These are phyloP conservation scores for Takashimella tepidaria DNA, from an alignment of 1,284 basidiomycete genomes.

Conservation along the genomic window DNA sequence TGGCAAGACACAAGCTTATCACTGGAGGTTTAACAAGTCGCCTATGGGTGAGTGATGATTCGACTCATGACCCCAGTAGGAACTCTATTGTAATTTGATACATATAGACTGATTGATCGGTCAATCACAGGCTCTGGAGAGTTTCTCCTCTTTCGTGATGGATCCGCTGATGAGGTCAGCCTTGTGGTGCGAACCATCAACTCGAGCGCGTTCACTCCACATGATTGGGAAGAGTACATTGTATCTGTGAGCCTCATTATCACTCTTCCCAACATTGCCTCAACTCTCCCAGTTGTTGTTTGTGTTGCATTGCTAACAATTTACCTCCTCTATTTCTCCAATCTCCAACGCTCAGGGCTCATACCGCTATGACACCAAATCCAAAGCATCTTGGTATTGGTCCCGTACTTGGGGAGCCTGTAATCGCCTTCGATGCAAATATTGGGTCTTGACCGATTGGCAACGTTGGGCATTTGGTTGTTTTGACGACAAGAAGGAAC, in stretches of 20 bases:
- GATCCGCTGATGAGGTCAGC: conserved; percentile 34
- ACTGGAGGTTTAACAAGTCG: conserved; percentile 47
- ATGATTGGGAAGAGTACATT: conserved; percentile 47
- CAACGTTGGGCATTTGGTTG: conserved; percentile 48
- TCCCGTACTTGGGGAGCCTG: conserved; percentile 43
- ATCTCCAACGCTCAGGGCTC: conserved; percentile 24
- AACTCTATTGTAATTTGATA: no score
- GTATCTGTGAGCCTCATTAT: conserved; percentile 31
- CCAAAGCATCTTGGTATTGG: conserved; percentile 50
- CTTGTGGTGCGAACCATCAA: conserved; percentile 48
- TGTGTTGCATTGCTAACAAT: no score
- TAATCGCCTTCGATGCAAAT: conserved; percentile 42
- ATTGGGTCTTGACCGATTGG: conserved; percentile 48
- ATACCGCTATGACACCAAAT: conserved; percentile 47
- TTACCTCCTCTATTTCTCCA: background rate
- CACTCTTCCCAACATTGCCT: no score
- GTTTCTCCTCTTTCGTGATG: conserved; percentile 43
- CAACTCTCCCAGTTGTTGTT: no score
- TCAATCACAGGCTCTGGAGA: conserved; percentile 46
- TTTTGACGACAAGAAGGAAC: conserved; percentile 39
- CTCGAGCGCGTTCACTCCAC: conserved; percentile 41
- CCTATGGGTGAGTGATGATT: conserved; percentile 42
- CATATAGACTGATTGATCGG: no score
- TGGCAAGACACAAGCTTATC: conserved; percentile 36
- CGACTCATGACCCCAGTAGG: no score